Percentiles rank a stretch among this genome's conserved stretches.
phyloP scores from a whole-genome alignment of 106 monocot genomes.

The Dendrobium nobile region DNA sequence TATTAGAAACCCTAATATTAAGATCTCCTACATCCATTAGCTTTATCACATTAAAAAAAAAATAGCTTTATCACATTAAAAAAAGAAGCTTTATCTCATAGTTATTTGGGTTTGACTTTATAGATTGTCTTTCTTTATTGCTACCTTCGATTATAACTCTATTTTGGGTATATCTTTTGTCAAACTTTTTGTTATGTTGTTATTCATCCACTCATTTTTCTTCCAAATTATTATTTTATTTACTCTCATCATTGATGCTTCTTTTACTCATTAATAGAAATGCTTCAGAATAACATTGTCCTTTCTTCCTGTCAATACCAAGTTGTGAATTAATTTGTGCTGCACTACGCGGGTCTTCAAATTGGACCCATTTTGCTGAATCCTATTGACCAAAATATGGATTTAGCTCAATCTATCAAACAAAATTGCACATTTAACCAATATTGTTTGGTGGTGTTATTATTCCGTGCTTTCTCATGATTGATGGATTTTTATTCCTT shows the following conservation, averaged over 20 bases:
- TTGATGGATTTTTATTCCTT: background rate
- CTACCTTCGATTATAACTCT: no score
- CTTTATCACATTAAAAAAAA: no score
- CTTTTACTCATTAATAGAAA: background rate
- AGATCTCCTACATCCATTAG: no score
- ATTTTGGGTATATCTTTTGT: no score
- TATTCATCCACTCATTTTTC: background rate
- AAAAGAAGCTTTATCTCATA: no score
- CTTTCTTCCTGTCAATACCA: background rate
- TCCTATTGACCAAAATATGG: background rate
- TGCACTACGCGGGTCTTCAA: background rate
- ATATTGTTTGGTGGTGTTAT: background rate
- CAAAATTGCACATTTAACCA: background rate
- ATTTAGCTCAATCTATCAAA: background rate
- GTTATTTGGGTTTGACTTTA: no score
- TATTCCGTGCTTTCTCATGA: background rate
- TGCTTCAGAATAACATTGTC: background rate
- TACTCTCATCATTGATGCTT: background rate
- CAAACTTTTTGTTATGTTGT: no score
- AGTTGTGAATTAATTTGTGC: background rate
- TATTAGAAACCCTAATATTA: no score
- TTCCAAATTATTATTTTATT: background rate
- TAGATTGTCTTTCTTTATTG: no score
- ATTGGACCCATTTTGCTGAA: background rate
- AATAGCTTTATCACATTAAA: no score